Base-by-base conservation (phyloP, 305 asterid genomes). In the Salvia sclarea region DNA sequence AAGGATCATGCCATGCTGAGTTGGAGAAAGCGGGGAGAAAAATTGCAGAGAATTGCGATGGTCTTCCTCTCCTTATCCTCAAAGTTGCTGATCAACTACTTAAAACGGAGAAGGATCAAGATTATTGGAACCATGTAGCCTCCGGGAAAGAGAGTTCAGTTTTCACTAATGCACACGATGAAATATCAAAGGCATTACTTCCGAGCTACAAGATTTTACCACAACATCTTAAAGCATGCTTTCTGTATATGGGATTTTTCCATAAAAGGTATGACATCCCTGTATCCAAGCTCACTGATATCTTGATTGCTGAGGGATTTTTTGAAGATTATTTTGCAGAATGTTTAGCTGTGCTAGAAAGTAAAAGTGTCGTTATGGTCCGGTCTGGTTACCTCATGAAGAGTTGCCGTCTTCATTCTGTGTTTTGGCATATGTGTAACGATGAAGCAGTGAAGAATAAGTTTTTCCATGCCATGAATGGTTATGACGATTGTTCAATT, bases 241-340 rank as follows among this genome's bases (percentile, higher is more conserved):
- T 62, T 44, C 55, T 61, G 8, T 62, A 62, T 6, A 7, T 62
- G 20, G 68, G 47, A 22, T 12, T 22, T 22, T 61, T 61, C 8
- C 14, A 13, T 43, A 14, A 13, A 22, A 41, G 24, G 0, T 6
- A 12, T 14, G 16, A 41, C 40, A 21, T 61, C 41, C 24, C 38
- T 3, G 1, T 14, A 31, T 61, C 67, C 53, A 38, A 41, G 24
- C 41, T 61, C 44, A 25, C 20, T n/a, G 30, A 44, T 22, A 6
- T 45, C 1, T 63, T 43, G 44, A 28, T n/a, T 45, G 40, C 9
- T 17, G 69, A 20, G 2, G 30, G 18, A 18, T 18, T 60, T 9
- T 50, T n/a, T 12, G 44, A 30, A 22, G 40, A 66, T 47, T 30
- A 10, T 18, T n/a, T 20, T 2, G 14, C 6, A 6, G 33, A 33